Base-by-base conservation (phyloP, 1,284 basidiomycete genomes). In the Moniliophthora roreri region DNA sequence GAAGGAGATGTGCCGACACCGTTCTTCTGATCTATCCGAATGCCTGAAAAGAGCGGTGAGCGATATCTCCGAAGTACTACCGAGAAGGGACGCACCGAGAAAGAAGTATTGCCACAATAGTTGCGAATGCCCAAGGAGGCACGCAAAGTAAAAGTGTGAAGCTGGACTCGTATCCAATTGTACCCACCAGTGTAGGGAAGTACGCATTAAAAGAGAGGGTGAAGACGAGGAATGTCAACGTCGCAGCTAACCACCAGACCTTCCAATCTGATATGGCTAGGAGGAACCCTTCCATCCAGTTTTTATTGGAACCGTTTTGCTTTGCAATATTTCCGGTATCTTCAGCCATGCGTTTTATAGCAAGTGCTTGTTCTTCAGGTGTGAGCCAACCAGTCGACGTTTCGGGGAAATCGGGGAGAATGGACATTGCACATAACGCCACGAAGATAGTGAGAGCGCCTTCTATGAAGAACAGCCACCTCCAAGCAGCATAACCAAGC, bases 381-480 rank as follows among this genome's bases (percentile, higher is more conserved):
- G 81, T 79, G 13, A 90, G 74, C 82, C 84, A 88, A 38, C 66
- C 66, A 4, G 73, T 71, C 24, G 79, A 74, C 0, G 75, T 80
- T 44, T 78, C 69, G 2, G 87, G 87, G 63, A 93, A 89, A 66
- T 93, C 90, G 7, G 91, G 91, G 4, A 93, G 80, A 54, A 91
- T 75, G 64, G 85, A 84, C 49, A 85, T 77, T 2, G 87, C 76
- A 32, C 73, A 57, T 42, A 84, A 57, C 16, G 87, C 87, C 34
- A 89, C 76, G 37, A 79, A 65, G 54, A 90, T 78, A 0, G 87
- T 89, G 26, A 88, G 62, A 1, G 74, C 72, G n/a, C 87, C 87
- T 68, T 90, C 85, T 50, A 89, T 81, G 63, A 79, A 89, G 72
- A 92, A 91, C 2, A 92, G 72, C 88, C 87, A 90, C 79, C 87